Evolutionary conservation across 371 early-diverging fungal species (phyloP), one percentile per base, ranked within the genome.

Genomic region (Circinella minor): DNA sequence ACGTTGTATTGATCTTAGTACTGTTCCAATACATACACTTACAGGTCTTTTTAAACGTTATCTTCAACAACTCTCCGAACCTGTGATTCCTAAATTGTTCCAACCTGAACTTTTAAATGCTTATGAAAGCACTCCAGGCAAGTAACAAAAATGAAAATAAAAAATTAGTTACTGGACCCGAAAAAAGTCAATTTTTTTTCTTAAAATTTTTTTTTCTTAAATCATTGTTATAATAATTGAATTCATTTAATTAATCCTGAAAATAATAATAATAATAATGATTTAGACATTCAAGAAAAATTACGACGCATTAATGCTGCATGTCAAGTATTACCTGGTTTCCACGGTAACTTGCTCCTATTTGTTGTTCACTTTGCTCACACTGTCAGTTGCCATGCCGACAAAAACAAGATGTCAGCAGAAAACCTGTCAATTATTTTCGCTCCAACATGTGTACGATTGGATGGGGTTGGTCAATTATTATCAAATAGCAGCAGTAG

Each of bases 11-110:
- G 67, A 57, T n/a, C 60, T 67, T 4, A 46, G 34, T 43, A 57
- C 34, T 14, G 46, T 67, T 15, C 68, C 77, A 7, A 51, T 69
- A 6, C 80, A 80, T 67, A 65, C 73, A 14, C 48, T 75, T 8
- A 82, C 89, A 10, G 86, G 84, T 55, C 80, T 88, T 36, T 74
- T 89, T 18, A 85, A 86, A 34, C 82, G 88, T 17, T 89, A 83
- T 70, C 72, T 89, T 47, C 87, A 86, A 46, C 74, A 77, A 38
- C 72, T 89, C 20, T 84, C 85, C 18, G 86, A 87, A 46, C 84
- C 88, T 13, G 84, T 89, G 18, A 85, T 89, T 48, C 80, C 88
- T 4, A 69, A 74, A 46, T 66, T 77, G 15, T 81, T 65, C 63
- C 87, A 88, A 66, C 74, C 77, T 38, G 60, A 73, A 48, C 85